Evolutionary conservation across 179 eudicot genomes (phyloP), one percentile per base, ranked within the genome.

Genomic region (Nepenthes alata): DNA sequence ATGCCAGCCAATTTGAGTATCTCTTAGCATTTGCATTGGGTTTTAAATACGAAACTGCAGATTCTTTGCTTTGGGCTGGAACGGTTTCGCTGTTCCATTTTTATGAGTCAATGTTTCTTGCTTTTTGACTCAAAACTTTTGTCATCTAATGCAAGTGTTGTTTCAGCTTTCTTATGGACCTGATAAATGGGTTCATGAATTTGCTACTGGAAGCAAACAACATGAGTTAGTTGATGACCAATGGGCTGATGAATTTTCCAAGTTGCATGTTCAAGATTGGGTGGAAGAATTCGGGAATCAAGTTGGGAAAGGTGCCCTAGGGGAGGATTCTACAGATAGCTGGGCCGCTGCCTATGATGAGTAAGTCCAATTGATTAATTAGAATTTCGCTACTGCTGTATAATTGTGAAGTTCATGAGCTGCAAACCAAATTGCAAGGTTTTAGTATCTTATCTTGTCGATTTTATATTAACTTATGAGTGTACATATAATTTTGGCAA

Each of bases 261-360:
- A 85, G 72, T 65, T 93, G 69, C 63, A 89, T 72, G 93, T 89
- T 54, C 77, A 89, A 62, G 97, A 87, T 73, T 93, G 98, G 98
- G 91, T 62, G 1, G 98, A 90, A 54, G 98, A 93, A 75, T 93
- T 89, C 75, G 97, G 84, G 75, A 70, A 74, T 47, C 95, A 89
- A 71, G 70, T 88, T 68, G 89, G 87, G 58, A 79, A 80, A 70
- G 87, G 88, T 66, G 77, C 74, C 56, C 15, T 80, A 47, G 89
- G 84, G 60, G 96, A 86, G 14, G 78, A 63, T 70, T 73, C 87
- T 67, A 73, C 74, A 34, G 81, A 83, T 72, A 67, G 77, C 71
- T 93, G 95, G 98, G 94, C 89, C 47, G 70, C 80, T 73, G 86
- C 93, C 47, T 93, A 84, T 77, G 94, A 93, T 72, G 96, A 93